Evolutionary conservation across 2,329 filamentous ascomycete species (phyloP), one percentile per base, ranked within the genome.

Genomic region (Aspergillus fumigatus): DNA sequence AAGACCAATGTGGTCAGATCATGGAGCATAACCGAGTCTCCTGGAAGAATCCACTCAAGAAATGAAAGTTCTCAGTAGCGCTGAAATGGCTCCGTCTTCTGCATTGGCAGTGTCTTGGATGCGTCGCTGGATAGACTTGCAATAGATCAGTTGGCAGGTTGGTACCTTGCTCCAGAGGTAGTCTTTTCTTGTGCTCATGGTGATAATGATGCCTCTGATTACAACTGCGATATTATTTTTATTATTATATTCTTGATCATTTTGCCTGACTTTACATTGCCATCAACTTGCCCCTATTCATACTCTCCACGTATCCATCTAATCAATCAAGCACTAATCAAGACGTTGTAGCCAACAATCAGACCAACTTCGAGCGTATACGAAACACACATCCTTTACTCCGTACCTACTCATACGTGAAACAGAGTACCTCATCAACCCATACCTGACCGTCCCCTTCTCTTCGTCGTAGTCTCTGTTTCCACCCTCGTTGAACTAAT

Each of bases 381-480:
- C 17, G 14, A n/a, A 6, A 17, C 17, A 6, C 32, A 38, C 14
- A 17, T 38, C 14, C 3, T 17, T 38, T 38, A n/a, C n/a, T n/a
- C n/a, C n/a, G n/a, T n/a, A n/a, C n/a, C n/a, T 17, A 38, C 32
- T 38, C 14, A 38, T 38, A 38, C 5, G 17, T 38, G 32, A 38
- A 7, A 38, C 14, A 17, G 32, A 38, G 32, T 38, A 29, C 27
- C 27, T 29, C 27, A 38, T 38, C 32, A 17, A 17, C 32, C 32
- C 32, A 38, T 38, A 38, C 14, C 3, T 6, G 7, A 14, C 14
- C 7, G 14, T 17, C 32, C 32, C 21, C 23, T 7, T 45, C 48
- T 43, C 43, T 51, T 45, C 17, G 27, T 55, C 50, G 11, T 50
- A 29, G n/a, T 40, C 25, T 50, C 48, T 29, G 40, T 47, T 55